Evolutionary conservation across 2,329 filamentous ascomycete genomes (phyloP).

Genomic region (Orbilia ellipsospora): DNA sequence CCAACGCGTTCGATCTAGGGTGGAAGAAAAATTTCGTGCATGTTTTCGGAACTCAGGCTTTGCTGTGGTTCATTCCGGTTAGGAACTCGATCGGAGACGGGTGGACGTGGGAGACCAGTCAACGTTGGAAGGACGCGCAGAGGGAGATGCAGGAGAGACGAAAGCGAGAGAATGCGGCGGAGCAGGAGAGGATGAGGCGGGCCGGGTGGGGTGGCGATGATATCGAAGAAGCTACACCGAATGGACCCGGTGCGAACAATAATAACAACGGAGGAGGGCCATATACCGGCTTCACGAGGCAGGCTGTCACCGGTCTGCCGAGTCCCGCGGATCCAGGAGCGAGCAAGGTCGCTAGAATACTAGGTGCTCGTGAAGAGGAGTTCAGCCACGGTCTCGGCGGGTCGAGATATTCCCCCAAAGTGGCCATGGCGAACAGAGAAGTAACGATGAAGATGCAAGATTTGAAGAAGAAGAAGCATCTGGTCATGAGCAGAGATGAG

Average conservation of each 20-base stretch:
- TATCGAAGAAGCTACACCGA: slow-evolving; percentile 49
- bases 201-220: slow-evolving; percentile 50
- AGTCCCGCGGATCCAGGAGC: slow-evolving; percentile 44
- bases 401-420: slow-evolving; percentile 46
- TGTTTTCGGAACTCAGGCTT: slow-evolving; percentile 79
- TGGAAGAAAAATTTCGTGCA: slow-evolving; percentile 81
- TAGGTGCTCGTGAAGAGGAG: slow-evolving; percentile 43
- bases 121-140: slow-evolving; percentile 78
- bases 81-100: slow-evolving; percentile 90
- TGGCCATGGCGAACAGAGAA: slow-evolving; percentile 43
- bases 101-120: slow-evolving; percentile 90
- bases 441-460: slow-evolving; percentile 45
- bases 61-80: slow-evolving; percentile 82
- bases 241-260: slow-evolving; percentile 1
- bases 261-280: no score
- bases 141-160: slow-evolving; percentile 68
- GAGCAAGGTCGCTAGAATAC: slow-evolving; percentile 43
- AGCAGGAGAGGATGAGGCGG: slow-evolving; percentile 69
- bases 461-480: slow-evolving; percentile 27
- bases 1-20: slow-evolving; percentile 92
- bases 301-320: slow-evolving; percentile 32
- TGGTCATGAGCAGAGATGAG: slow-evolving; percentile 46
- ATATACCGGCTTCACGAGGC: slow-evolving; percentile 26
- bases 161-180: slow-evolving; percentile 73
- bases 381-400: slow-evolving; percentile 43